A percentile compares a stretch with the other conserved stretches of the same genome.
phyloP scores from a whole-genome alignment of 1,284 basidiomycete genomes.

The Microbotryomycetes sp. region DNA sequence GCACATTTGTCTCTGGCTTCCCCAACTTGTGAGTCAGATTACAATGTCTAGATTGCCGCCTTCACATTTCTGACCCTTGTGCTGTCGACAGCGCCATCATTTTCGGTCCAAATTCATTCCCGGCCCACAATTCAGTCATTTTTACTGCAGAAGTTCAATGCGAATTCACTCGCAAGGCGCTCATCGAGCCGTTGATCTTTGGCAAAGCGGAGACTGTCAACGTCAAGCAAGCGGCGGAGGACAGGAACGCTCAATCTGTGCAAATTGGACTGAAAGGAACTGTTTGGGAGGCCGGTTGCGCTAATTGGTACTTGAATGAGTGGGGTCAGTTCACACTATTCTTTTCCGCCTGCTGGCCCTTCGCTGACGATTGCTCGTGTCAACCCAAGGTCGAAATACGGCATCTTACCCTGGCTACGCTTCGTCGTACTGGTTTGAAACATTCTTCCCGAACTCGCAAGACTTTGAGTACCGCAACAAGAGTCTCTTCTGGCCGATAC shows the following conservation, averaged over 20 bases:
- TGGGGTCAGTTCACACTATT: constrained; percentile 1
- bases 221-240: constrained; percentile 15
- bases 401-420: constrained; percentile 17
- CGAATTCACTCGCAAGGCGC: constrained; percentile 11
- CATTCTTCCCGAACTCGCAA: constrained; percentile 7
- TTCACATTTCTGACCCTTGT: too few species aligned
- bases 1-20: constrained; percentile 15
- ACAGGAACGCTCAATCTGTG: constrained; percentile 5
- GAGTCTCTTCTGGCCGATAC: not conserved
- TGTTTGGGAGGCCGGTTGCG: constrained; percentile 18
- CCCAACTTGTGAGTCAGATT: constrained; percentile 8
- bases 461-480: constrained; percentile 1
- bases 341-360: too few species aligned
- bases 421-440: constrained; percentile 15
- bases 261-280: constrained; percentile 13
- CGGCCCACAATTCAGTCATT: constrained; percentile 17
- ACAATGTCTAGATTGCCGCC: not conserved
- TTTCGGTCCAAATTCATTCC: constrained; percentile 2
- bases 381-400: constrained; percentile 5
- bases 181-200: constrained; percentile 14
- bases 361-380: not conserved
- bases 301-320: constrained; percentile 19
- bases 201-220: constrained; percentile 5
- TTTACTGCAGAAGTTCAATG: constrained; percentile 14
- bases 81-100: too few species aligned